Evolutionary conservation across 495 filamentous ascomycete species (phyloP), one percentile per base, ranked within the genome.

Genomic region (Penicillium macrosclerotiorum): DNA sequence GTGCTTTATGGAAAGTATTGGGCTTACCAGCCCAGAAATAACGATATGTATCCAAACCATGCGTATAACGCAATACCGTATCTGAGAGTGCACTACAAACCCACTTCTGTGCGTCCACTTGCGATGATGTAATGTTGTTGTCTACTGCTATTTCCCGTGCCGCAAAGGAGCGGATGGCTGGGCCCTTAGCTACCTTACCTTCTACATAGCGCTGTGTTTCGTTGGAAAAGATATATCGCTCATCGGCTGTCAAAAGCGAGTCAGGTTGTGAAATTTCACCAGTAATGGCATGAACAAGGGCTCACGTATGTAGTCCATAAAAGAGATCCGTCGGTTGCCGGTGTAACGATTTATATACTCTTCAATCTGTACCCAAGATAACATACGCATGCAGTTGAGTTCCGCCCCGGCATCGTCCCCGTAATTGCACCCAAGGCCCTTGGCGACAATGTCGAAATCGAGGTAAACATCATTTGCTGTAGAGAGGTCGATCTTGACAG

Each of bases 311-410:
- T 55, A 50, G 19, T 42, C 32, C 20, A 31, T 42, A 37, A 50
- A 54, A 19, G 47, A 23, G 34, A 52, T 57, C 22, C 22, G 38
- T 9, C 45, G 44, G 8, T 13, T 69, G 62, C 42, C 37, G 24
- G 32, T 43, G 29, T 61, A 57, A 8, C 42, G 52, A 17, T 51
- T 55, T 26, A 78, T 47, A 23, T 65, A 70, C 16, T 59, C 39
- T 46, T 68, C 63, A 35, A 78, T 68, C 32, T 52, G 54, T 1
- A 53, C 51, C 45, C 48, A 55, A 13, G 64, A 57, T n/a, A 76
- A 42, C 18, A 60, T 55, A 14, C 65, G 69, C 72, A 79, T 73
- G 44, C 74, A 79, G 2, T 77, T 72, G 3, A 60, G 55, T 5
- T 54, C 35, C 1, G 68, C 60, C 12, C 49, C 34, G 7, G 62